Conservation (phyloP, 2,329 filamentous ascomycete genomes). For the Sclerotinia glacialis region DNA sequence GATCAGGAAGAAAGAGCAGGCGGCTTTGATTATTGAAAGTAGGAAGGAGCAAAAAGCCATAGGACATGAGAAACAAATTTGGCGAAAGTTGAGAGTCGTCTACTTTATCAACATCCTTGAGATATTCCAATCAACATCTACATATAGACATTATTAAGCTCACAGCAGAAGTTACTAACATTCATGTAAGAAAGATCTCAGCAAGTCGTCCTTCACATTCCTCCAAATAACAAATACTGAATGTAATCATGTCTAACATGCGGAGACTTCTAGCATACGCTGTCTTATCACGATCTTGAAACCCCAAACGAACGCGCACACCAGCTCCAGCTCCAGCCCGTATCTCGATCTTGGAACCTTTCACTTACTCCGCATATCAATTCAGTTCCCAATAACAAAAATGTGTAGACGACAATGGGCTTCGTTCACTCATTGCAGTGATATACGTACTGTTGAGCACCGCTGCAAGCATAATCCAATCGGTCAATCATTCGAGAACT, state of each 20-base stretch:
- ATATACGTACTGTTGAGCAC: neutral
- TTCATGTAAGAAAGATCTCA: neutral
- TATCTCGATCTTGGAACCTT: neutral
- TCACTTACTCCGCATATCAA: neutral
- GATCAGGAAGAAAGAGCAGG: neutral
- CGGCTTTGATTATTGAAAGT: too few relatives aligned
- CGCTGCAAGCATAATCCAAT: neutral
- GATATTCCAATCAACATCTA: neutral
- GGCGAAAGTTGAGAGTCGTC: neutral
- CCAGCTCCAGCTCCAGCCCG: neutral
- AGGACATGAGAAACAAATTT: neutral
- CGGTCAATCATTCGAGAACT: neutral
- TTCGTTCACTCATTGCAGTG: neutral
- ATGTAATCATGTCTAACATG: neutral
- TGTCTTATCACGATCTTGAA: neutral
- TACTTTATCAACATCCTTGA: too few relatives aligned
- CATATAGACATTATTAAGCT: neutral
- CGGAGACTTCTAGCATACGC: neutral
- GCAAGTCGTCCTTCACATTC: neutral
- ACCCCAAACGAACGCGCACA: too few relatives aligned
- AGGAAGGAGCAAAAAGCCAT: neutral
- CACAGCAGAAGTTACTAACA: neutral
- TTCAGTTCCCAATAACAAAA: neutral
- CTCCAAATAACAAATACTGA: neutral
- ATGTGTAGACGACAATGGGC: constrained; percentile 9